Evolutionary conservation across 75 land plant species (phyloP).

Genomic region (Cunninghamia lanceolata): DNA sequence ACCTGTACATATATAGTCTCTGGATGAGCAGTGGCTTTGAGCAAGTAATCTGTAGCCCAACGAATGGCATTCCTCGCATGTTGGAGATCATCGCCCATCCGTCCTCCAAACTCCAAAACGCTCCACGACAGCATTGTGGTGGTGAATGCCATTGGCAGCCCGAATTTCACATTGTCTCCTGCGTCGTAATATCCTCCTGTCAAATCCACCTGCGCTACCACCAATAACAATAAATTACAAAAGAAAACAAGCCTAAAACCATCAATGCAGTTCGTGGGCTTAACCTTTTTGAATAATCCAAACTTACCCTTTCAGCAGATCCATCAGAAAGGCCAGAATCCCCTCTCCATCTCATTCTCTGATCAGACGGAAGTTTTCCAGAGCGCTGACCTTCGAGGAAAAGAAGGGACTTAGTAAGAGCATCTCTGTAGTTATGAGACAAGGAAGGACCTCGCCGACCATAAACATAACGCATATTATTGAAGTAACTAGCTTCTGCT

Average conservation of each 20-base stretch:
- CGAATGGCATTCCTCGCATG: constrained; percentile 51
- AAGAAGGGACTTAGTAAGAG: constrained; percentile 23
- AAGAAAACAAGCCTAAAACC: background rate
- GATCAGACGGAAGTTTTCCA: constrained; percentile 22
- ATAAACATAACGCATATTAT: background rate
- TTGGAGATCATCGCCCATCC: constrained; percentile 42
- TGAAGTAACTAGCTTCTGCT: background rate
- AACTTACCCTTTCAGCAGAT: constrained; percentile 9
- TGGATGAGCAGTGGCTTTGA: constrained; percentile 52
- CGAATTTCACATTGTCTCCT: constrained; percentile 83
- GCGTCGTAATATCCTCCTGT: constrained; percentile 89
- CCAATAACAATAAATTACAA: background rate
- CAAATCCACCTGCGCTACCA: constrained; percentile 62
- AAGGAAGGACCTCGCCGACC: background rate
- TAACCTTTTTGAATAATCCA: background rate
- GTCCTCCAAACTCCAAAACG: constrained; percentile 61
- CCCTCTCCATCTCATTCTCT: constrained; percentile 31
- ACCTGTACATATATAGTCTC: constrained; percentile 48
- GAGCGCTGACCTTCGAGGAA: constrained; percentile 41
- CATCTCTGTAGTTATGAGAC: constrained; percentile 20
- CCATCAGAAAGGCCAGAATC: constrained; percentile 38
- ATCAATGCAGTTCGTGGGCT: background rate
- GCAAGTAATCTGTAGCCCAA: constrained; percentile 75
- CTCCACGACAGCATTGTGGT: constrained; percentile 80
- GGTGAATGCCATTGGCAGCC: constrained; percentile 78